Conservation (phyloP, 2,329 filamentous ascomycete species). For the Monilinia aucupariae region DNA sequence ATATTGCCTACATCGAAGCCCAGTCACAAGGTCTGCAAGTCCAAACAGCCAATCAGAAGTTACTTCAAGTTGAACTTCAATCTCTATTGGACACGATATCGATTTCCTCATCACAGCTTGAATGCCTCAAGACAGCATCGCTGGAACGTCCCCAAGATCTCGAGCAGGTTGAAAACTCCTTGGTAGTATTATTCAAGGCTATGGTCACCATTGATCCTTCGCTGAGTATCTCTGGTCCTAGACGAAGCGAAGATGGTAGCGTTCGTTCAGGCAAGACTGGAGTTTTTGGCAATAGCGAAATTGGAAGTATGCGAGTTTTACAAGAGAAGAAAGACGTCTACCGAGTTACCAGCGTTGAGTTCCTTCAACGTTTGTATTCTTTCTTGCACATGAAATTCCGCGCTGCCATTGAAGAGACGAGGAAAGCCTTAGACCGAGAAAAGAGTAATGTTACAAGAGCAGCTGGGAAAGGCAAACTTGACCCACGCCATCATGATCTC, state of each 20-base stretch:
- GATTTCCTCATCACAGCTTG: slow-evolving; percentile 71
- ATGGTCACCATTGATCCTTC: slow-evolving; percentile 90
- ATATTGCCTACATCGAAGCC: slow-evolving; percentile 95
- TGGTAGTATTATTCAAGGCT: slow-evolving; percentile 82
- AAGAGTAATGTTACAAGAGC: slow-evolving; percentile 47
- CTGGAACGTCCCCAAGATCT: slow-evolving; percentile 67
- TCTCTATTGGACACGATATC: slow-evolving; percentile 86
- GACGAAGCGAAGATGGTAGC: slow-evolving; percentile 39
- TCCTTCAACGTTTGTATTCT: slow-evolving; percentile 72
- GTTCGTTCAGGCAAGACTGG: slow-evolving; percentile 36
- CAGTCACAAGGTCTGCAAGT: slow-evolving; percentile 96
- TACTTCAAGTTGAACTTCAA: slow-evolving; percentile 80
- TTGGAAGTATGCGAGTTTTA: slow-evolving; percentile 83
- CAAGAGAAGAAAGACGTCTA: slow-evolving; percentile 94
- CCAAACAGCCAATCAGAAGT: slow-evolving; percentile 92
- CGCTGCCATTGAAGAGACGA: slow-evolving; percentile 64
- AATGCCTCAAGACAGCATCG: slow-evolving; percentile 66
- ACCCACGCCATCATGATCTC: slow-evolving; percentile 63
- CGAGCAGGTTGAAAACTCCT: slow-evolving; percentile 68
- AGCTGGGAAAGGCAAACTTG: slow-evolving; percentile 55
- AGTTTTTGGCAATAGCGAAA: slow-evolving; percentile 45
- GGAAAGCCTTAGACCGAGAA: slow-evolving; percentile 48
- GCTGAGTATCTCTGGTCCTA: slow-evolving; percentile 45
- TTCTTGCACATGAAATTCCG: slow-evolving; percentile 81
- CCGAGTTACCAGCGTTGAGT: slow-evolving; percentile 65